Conservation (phyloP, 345 rosid species). For the Gossypium ekmanianum region DNA sequence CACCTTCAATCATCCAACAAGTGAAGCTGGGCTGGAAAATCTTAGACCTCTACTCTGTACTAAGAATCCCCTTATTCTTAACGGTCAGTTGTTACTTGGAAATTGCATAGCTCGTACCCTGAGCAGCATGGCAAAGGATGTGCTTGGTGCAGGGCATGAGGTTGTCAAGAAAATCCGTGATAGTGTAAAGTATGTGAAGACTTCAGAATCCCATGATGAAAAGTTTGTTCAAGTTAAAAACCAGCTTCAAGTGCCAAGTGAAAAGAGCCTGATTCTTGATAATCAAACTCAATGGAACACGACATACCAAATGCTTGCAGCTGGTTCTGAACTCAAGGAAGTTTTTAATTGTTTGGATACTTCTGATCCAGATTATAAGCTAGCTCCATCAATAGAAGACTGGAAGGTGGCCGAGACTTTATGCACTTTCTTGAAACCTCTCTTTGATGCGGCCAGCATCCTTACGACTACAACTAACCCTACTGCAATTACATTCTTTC, state of each 20-base stretch:
- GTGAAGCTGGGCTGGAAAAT: slow-evolving; percentile 54
- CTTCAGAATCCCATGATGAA: slow-evolving; percentile 79
- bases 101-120: slow-evolving; percentile 59
- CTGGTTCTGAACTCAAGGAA: slow-evolving; percentile 80
- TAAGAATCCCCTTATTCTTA: slow-evolving; percentile 69
- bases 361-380: slow-evolving; percentile 74
- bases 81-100: slow-evolving; percentile 72
- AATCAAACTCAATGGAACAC: slow-evolving; percentile 78
- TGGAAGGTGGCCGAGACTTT: slow-evolving; percentile 71
- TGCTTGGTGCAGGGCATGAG: slow-evolving; percentile 47
- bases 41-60: slow-evolving; percentile 61
- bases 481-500: slow-evolving; percentile 59
- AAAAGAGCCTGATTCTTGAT: slow-evolving; percentile 61
- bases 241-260: slow-evolving; percentile 86
- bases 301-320: slow-evolving; percentile 75
- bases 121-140: slow-evolving; percentile 57
- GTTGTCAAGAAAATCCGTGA: slow-evolving; percentile 67
- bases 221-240: slow-evolving; percentile 81
- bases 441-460: slow-evolving; percentile 62
- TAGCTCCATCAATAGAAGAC: slow-evolving; percentile 64
- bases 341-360: slow-evolving; percentile 86
- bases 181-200: slow-evolving; percentile 85
- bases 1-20: slow-evolving; percentile 51
- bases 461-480: slow-evolving; percentile 47
- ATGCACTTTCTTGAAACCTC: slow-evolving; percentile 67